Evolutionary conservation across 2,329 filamentous ascomycete genomes (phyloP).

Genomic region (Trichoderma asperellum): DNA sequence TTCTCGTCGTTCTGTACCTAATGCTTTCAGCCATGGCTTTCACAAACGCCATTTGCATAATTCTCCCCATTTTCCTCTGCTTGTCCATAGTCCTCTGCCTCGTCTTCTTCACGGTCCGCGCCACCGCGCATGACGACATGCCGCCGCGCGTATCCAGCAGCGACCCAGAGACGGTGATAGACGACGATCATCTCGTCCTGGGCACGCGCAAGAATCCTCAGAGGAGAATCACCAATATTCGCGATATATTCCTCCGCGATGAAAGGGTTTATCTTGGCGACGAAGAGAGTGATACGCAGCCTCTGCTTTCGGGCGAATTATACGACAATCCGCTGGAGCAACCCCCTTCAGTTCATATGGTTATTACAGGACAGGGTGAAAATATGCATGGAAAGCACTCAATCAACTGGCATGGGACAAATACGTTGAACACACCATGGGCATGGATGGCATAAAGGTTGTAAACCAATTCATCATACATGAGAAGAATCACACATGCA

Average conservation of each 20-base stretch:
- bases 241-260: not conserved
- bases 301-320: not conserved
- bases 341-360: not conserved
- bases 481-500: too few relatives aligned
- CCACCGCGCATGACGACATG: not conserved
- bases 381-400: not conserved
- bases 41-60: not conserved
- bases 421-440: slow-evolving; percentile 32
- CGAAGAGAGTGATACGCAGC: not conserved
- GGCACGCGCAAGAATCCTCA: not conserved
- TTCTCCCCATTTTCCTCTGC: slow-evolving; percentile 5
- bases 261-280: too few relatives aligned
- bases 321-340: not conserved
- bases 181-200: not conserved
- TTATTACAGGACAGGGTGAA: not conserved
- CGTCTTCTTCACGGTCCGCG: not conserved
- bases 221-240: not conserved
- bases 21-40: not conserved
- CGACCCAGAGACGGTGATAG: not conserved
- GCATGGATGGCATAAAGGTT: slow-evolving; percentile 30
- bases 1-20: not conserved
- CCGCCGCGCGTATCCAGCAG: not conserved
- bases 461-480: not conserved
- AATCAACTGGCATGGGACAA: slow-evolving; percentile 30
- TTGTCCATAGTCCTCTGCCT: not conserved